Percentiles rank a stretch among this genome's conserved stretches.
Conservation (phyloP, 306 rosid species). For the Geum urbanum region DNA sequence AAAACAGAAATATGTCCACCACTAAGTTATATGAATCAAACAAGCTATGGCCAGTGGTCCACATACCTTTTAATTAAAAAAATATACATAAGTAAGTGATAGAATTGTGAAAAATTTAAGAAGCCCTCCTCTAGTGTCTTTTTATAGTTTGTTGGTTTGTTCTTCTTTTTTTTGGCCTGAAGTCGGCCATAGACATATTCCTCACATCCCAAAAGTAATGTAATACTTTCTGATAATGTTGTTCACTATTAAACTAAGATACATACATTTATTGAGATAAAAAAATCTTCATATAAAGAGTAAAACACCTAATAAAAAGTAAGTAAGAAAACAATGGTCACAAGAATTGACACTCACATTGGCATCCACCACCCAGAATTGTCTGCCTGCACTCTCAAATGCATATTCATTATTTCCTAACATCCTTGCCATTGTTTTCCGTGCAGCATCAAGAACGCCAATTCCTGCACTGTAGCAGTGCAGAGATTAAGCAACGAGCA, state of each 20-base stretch:
- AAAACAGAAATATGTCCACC: neutral
- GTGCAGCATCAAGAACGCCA: constrained; percentile 84
- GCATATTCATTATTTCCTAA: constrained; percentile 86
- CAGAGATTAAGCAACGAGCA: constrained; percentile 29
- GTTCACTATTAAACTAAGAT: neutral
- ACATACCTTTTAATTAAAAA: neutral
- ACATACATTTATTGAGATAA: neutral
- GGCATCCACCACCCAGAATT: constrained; percentile 98
- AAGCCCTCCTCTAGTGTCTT: neutral
- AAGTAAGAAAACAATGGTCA: neutral
- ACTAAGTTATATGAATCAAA: neutral
- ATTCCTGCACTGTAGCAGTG: constrained; percentile 86
- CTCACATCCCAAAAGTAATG: neutral
- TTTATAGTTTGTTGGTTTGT: neutral
- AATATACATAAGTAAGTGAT: neutral
- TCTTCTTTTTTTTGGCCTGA: neutral
- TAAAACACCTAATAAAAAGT: neutral
- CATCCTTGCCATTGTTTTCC: constrained; percentile 99
- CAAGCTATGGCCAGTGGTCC: neutral
- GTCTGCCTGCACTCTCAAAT: constrained; percentile 78
- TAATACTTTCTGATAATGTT: neutral
- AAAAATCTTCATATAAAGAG: neutral
- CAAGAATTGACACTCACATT: constrained; percentile 41
- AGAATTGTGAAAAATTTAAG: neutral
- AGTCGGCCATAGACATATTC: neutral